phyloP scores from a whole-genome alignment of 148 eudicot genomes.

The Heliosperma pusillum region DNA sequence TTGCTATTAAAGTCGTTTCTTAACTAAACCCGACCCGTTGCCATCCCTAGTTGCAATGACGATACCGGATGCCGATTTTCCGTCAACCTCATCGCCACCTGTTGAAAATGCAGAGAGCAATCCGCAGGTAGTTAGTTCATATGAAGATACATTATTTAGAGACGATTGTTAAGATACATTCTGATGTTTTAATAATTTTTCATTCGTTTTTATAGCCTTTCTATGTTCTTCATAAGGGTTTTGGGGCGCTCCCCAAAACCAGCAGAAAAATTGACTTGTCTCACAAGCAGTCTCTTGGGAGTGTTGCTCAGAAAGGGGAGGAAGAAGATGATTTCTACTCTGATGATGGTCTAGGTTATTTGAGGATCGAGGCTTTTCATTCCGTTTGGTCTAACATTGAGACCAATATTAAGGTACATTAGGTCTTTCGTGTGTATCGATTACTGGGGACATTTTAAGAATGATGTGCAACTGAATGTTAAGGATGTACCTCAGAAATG shows the following conservation, averaged over 20 bases:
- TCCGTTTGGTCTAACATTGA: conserved; percentile 61
- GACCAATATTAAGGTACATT: conserved; percentile 50
- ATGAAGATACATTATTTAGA: conserved; percentile 2
- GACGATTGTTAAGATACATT: not conserved
- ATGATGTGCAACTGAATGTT: not conserved
- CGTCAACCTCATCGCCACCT: not conserved
- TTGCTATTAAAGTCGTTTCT: too few species aligned
- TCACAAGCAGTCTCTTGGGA: conserved; percentile 9
- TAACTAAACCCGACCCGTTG: too few species aligned
- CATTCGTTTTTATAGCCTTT: conserved; percentile 41
- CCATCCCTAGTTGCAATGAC: too few species aligned
- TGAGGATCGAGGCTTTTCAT: conserved; percentile 45
- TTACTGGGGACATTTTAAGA: not conserved
- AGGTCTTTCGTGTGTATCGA: not conserved
- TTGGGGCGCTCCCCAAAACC: conserved; percentile 23
- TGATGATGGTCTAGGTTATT: conserved; percentile 10
- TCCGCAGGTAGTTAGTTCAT: conserved; percentile 5
- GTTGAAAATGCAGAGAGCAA: conserved; percentile 8
- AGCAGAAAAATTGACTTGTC: conserved; percentile 44
- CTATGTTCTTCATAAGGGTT: conserved; percentile 61
- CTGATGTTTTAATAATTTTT: conserved; percentile 1
- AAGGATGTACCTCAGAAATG: not conserved
- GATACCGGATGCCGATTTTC: too few species aligned
- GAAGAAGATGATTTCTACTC: conserved; percentile 9
- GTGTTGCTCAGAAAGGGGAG: conserved; percentile 15